Evolutionary conservation across 257 asterid genomes (phyloP), one percentile per base, ranked within the genome.

Genomic region (Verbena officinalis): DNA sequence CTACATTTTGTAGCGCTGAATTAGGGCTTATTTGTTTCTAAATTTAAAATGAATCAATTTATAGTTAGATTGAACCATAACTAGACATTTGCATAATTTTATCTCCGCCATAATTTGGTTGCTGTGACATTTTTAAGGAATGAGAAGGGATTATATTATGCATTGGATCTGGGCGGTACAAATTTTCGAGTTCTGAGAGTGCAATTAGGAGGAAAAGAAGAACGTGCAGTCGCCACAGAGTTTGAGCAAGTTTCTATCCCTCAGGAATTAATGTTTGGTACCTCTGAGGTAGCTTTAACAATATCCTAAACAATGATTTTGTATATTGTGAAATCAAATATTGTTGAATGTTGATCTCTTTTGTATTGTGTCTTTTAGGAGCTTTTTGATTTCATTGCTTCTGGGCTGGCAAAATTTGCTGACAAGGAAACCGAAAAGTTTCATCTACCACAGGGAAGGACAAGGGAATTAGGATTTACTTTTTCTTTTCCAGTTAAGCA

Each of bases 151-250:
- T 63, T 86, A 74, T 89, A 77, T 71, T 86, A 89, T 71, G 95
- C 91, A 0, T 46, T 86, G 84, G 96, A 89, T 82, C 95, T 89
- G 48, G 96, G 96, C 1, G 96, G 96, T 40, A 89, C 95, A 4
- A 89, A 89, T 74, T 89, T 89, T 57, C 87, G 93, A 36, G 96
- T 89, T 23, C 60, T 89, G 20, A 81, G 95, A 70, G 96, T 86
- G 65, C 89, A 86, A 59, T 64, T 84, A 70, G 96, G 96, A 44
- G 96, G 96, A 59, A 86, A 76, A 64, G 95, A 78, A 44, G 80
- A 84, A 57, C 75, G 89, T 1, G 89, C 84, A 21, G 58, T 79
- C 9, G 81, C 85, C 62, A 79, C 89, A 4, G 95, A 86, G 58
- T 86, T 83, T 45, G 93, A 84, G 38, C 86, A 86, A 83, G 93